Evolutionary conservation across 495 filamentous ascomycete genomes (phyloP), one percentile per base, ranked within the genome.

Genomic region (Aspergillus carlsbadensis): DNA sequence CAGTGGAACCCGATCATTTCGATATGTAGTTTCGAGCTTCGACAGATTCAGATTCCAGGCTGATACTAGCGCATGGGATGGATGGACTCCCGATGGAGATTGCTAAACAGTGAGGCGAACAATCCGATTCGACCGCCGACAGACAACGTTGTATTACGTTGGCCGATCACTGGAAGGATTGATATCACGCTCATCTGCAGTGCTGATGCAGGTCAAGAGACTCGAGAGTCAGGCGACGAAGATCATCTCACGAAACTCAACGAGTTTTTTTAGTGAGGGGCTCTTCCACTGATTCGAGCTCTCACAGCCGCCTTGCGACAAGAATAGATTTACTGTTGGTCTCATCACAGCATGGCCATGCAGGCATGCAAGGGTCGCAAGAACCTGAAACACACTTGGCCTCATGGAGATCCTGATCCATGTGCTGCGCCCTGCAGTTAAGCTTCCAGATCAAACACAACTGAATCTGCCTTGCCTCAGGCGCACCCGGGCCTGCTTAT

Each of bases 401-500:
- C 42, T 8, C 31, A 40, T 43, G 37, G 36, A 43, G 29, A 31
- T 33, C 45, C 20, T 35, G 29, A 31, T 33, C 45, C 20, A 36
- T 43, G 42, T 50, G 50, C 50, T 59, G 57, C 50, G 57, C 57
- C 56, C 42, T 58, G 56, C 44, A 54, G 43, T 49, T 48, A 59
- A 59, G 50, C 42, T 59, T 59, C 55, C 26, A 4, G 8, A 29
- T 40, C 22, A 31, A 17, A 17, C 15, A 55, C 20, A 52, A 36
- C 44, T n/a, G 22, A 61, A 36, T 59, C 60, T 48, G 56, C 60
- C 59, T 58, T 56, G 60, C 47, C 56, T 49, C 40, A 56, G 47
- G 52, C 33, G 40, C 26, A 29, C 35, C 18, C 14, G 6, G 34
- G n/a, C n/a, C 17, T 43, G 45, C 21, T 41, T 57, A 43, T 47